Percentiles rank a stretch among this genome's conserved stretches.
These are phyloP conservation scores for Scheffersomyces ergatensis DNA, from an alignment of 805 yeast species.

Conservation along the genomic window DNA sequence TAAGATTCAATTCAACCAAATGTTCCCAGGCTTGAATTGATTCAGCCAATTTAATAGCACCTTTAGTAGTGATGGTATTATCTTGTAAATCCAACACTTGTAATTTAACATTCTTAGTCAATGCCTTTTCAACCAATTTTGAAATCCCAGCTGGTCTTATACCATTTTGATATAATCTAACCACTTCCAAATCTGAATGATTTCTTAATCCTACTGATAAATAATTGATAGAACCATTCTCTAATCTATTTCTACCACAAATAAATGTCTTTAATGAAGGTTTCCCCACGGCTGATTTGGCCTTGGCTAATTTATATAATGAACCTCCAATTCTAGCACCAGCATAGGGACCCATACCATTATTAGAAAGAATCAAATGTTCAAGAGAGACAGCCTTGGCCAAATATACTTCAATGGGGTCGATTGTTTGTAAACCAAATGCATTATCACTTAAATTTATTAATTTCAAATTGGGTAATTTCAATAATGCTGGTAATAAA, in stretches of 20 bases:
- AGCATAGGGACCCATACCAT: slow-evolving; percentile 98
- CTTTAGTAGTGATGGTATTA: slow-evolving; percentile 80
- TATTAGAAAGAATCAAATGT: slow-evolving; percentile 86
- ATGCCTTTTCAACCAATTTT: slow-evolving; percentile 69
- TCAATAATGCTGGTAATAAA: slow-evolving; percentile 69
- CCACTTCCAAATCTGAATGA: slow-evolving; percentile 68
- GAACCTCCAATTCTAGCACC: slow-evolving; percentile 93
- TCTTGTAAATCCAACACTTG: slow-evolving; percentile 85
- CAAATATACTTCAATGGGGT: slow-evolving; percentile 77
- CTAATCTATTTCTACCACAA: slow-evolving; percentile 96
- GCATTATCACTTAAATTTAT: slow-evolving; percentile 93
- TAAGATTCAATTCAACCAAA: slow-evolving; percentile 76
- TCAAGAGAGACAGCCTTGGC: slow-evolving; percentile 74
- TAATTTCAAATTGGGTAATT: slow-evolving; percentile 65
- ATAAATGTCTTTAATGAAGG: slow-evolving; percentile 74
- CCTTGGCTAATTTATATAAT: slow-evolving; percentile 64
- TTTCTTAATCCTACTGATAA: slow-evolving; percentile 82
- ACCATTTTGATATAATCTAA: slow-evolving; percentile 92
- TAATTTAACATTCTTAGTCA: slow-evolving; percentile 58
- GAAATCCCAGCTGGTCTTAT: slow-evolving; percentile 92
- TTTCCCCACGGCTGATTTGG: slow-evolving; percentile 51
- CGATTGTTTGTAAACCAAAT: slow-evolving; percentile 92
- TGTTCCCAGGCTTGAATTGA: slow-evolving; percentile 58
- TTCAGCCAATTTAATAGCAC: slow-evolving; percentile 52
- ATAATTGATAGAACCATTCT: slow-evolving; percentile 87